Conservation (phyloP, 352 stramenopile genomes). For the Thalassiosira hispida region DNA sequence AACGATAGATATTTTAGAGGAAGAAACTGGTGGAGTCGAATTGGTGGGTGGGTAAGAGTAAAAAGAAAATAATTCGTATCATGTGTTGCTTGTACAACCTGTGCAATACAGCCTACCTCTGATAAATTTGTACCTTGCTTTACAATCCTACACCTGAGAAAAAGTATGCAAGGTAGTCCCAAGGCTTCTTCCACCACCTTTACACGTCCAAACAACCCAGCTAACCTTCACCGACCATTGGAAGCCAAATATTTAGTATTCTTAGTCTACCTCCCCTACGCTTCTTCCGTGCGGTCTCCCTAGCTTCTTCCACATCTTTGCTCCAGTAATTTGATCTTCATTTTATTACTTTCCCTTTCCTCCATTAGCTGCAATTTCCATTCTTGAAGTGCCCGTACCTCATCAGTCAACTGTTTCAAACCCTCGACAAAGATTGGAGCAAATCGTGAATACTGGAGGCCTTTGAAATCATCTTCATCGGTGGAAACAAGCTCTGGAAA, state of each 20-base stretch:
- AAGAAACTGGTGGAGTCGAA: slow-evolving; percentile 36
- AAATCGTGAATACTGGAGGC: slow-evolving; percentile 88
- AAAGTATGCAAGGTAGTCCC: too few species aligned
- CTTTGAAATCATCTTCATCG: slow-evolving; percentile 86
- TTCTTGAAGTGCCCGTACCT: slow-evolving; percentile 32
- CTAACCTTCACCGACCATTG: too few species aligned
- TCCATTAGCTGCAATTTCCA: not conserved
- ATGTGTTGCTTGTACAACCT: too few species aligned
- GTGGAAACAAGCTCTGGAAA: slow-evolving; percentile 87
- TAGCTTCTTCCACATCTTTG: slow-evolving; percentile 2
- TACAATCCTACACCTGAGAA: not conserved
- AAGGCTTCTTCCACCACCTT: not conserved
- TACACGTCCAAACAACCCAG: not conserved
- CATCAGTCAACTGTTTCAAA: slow-evolving; percentile 71
- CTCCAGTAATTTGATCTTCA: not conserved
- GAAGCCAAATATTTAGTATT: too few species aligned
- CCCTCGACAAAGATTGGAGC: slow-evolving; percentile 87
- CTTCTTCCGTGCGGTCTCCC: too few species aligned
- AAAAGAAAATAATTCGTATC: too few species aligned
- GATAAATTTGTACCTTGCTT: not conserved
- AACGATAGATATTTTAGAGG: slow-evolving; percentile 48
- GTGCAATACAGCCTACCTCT: too few species aligned
- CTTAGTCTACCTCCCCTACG: too few species aligned
- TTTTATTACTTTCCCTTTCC: slow-evolving; percentile 3
- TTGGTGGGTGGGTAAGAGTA: not conserved